Evolutionary conservation across 176 grass and related monocot species (phyloP).

Genomic region (Poa pratensis): DNA sequence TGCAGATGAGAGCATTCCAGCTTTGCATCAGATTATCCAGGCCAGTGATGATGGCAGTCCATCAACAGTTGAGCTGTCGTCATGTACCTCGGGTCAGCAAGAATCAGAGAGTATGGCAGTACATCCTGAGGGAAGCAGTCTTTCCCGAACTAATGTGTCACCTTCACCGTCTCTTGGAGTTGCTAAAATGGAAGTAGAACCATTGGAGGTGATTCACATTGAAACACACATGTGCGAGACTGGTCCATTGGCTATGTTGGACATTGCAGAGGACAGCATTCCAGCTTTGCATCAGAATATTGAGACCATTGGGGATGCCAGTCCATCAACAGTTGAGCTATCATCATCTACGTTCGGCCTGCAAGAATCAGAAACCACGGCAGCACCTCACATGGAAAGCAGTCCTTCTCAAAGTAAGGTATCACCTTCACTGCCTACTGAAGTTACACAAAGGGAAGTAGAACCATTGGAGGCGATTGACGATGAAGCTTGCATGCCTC

Average conservation of each 20-base stretch:
- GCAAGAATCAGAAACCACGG: neutral
- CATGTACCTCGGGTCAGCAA: constrained; percentile 20
- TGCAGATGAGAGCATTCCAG: constrained; percentile 37
- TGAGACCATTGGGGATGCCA: constrained; percentile 13
- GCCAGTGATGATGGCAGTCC: constrained; percentile 5
- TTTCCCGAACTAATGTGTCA: too few species aligned
- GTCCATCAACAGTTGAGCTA: constrained; percentile 3
- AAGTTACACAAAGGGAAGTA: neutral
- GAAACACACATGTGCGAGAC: neutral
- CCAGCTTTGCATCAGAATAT: constrained; percentile 26
- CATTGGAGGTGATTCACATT: neutral
- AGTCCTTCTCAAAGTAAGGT: neutral
- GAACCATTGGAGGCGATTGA: neutral
- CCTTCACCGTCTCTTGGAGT: too few species aligned
- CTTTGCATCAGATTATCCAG: constrained; percentile 32
- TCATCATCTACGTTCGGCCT: constrained; percentile 20
- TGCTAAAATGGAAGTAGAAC: too few species aligned
- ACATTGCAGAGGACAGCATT: constrained; percentile 41
- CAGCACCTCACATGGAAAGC: constrained; percentile 5
- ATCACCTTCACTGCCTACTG: neutral
- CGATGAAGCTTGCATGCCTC: neutral
- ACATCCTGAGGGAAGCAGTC: neutral
- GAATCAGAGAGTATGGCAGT: neutral
- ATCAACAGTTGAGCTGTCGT: constrained; percentile 14
- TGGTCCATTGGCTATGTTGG: neutral